Percentiles rank a stretch among this genome's conserved stretches.
phyloP scores from a whole-genome alignment of 495 filamentous ascomycete genomes.

The Penicillium verhagenii region DNA sequence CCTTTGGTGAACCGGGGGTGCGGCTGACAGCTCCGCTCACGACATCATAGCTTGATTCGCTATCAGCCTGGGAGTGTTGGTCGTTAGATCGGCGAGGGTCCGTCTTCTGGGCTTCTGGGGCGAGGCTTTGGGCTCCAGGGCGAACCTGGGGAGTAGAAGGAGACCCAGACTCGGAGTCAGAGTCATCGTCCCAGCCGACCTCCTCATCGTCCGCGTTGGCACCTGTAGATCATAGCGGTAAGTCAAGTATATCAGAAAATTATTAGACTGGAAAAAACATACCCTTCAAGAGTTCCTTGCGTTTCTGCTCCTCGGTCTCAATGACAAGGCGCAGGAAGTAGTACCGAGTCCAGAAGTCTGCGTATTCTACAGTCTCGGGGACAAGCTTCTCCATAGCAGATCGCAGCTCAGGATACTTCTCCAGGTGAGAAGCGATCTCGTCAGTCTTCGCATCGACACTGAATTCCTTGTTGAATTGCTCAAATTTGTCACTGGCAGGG shows the following conservation, averaged over 20 bases:
- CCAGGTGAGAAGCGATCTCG: slow-evolving; percentile 76
- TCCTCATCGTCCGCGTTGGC: slow-evolving; percentile 72
- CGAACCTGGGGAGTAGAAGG: slow-evolving; percentile 50
- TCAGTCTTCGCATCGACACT: slow-evolving; percentile 82
- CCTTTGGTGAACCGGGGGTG: slow-evolving; percentile 74
- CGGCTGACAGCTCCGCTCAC: slow-evolving; percentile 83
- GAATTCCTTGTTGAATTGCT: slow-evolving; percentile 71
- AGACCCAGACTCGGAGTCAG: slow-evolving; percentile 59
- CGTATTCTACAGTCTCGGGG: slow-evolving; percentile 84
- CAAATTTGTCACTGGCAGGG: slow-evolving; percentile 71
- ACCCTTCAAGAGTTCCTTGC: slow-evolving; percentile 93
- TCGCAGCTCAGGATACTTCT: slow-evolving; percentile 85
- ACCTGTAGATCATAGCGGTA: slow-evolving; percentile 34
- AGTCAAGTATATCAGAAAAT: slow-evolving; percentile 1
- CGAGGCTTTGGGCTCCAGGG: slow-evolving; percentile 11
- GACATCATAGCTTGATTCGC: slow-evolving; percentile 91
- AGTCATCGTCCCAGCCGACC: slow-evolving; percentile 82
- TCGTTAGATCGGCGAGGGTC: slow-evolving; percentile 81
- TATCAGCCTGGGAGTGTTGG: slow-evolving; percentile 78
- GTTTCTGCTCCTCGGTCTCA: slow-evolving; percentile 89
- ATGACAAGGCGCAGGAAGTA: slow-evolving; percentile 94
- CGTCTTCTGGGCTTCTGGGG: slow-evolving; percentile 50
- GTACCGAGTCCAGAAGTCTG: slow-evolving; percentile 89
- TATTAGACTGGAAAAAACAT: slow-evolving; percentile 22
- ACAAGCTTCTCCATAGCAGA: slow-evolving; percentile 94